These are phyloP conservation scores for Collybia sordida DNA, from an alignment of 768 basidiomycete species.

Conservation along the genomic window DNA sequence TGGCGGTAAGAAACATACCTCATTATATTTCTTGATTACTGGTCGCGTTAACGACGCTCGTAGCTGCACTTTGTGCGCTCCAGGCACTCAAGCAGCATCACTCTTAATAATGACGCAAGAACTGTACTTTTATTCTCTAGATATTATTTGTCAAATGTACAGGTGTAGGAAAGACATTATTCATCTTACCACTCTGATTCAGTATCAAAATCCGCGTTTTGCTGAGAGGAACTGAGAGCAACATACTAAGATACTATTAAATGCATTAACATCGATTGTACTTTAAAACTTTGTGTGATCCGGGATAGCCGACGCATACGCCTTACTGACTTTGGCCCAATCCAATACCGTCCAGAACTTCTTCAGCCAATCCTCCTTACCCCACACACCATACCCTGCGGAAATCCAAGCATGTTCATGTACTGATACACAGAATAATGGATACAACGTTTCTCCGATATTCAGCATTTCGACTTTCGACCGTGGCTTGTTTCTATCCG, in stretches of 20 bases:
- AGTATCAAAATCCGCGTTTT: too few relatives aligned
- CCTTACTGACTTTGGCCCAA: slow-evolving; percentile 62
- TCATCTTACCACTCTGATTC: too few relatives aligned
- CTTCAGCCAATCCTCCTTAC: slow-evolving; percentile 82
- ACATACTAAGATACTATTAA: too few relatives aligned
- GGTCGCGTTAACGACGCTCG: slow-evolving; percentile 4
- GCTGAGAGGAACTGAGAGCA: too few relatives aligned
- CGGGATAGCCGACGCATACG: slow-evolving; percentile 21
- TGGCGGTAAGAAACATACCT: slow-evolving; percentile 67
- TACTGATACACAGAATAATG: slow-evolving; percentile 75
- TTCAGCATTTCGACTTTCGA: slow-evolving; percentile 23
- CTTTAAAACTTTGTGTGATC: background rate
- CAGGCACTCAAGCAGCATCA: slow-evolving; percentile 65
- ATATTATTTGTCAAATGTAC: slow-evolving; percentile 8
- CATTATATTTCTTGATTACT: slow-evolving; percentile 7
- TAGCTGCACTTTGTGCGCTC: slow-evolving; percentile 87
- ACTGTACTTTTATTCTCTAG: background rate
- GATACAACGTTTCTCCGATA: slow-evolving; percentile 61
- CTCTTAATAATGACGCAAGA: slow-evolving; percentile 10
- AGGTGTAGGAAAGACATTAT: background rate
- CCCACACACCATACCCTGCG: slow-evolving; percentile 87
- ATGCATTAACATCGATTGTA: too few relatives aligned
- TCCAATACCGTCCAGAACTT: slow-evolving; percentile 84
- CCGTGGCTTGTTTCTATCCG: slow-evolving; percentile 7
- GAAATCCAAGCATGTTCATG: slow-evolving; percentile 88